These are phyloP conservation scores for Artemisia annua DNA, from an alignment of 129 eudicot genomes.

Conservation along the genomic window DNA sequence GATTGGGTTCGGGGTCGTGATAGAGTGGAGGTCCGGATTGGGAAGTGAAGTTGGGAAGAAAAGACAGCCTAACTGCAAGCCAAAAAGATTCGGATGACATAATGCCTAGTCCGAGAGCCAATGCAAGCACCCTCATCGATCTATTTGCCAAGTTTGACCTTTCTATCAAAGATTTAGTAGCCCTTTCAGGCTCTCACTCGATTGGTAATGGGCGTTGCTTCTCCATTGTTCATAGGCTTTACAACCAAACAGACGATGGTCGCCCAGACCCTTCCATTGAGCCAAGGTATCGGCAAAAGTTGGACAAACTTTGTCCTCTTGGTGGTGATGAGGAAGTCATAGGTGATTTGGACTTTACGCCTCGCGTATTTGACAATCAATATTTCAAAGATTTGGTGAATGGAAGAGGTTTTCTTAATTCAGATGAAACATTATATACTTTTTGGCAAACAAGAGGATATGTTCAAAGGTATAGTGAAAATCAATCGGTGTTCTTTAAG, in stretches of 20 bases:
- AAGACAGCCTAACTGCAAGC: slow-evolving; percentile 86
- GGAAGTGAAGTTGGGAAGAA: slow-evolving; percentile 88
- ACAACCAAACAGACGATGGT: slow-evolving; percentile 85
- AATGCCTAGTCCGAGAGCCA: slow-evolving; percentile 95
- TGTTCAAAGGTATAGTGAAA: slow-evolving; percentile 51
- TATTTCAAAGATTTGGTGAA: slow-evolving; percentile 74
- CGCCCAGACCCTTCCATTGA: slow-evolving; percentile 79
- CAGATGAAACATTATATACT: slow-evolving; percentile 70
- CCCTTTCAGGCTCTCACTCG: slow-evolving; percentile 94
- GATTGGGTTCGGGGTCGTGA: neutral
- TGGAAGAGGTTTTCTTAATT: slow-evolving; percentile 80
- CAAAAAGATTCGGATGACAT: slow-evolving; percentile 75
- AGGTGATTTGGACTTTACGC: slow-evolving; percentile 71
- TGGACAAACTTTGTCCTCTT: slow-evolving; percentile 66
- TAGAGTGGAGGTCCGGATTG: slow-evolving; percentile 95
- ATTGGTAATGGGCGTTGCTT: slow-evolving; percentile 88
- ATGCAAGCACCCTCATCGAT: slow-evolving; percentile 61
- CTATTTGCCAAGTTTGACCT: slow-evolving; percentile 65
- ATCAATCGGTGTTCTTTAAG: slow-evolving; percentile 51
- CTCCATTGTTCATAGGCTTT: slow-evolving; percentile 73
- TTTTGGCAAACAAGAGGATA: slow-evolving; percentile 47
- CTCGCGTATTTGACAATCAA: slow-evolving; percentile 67
- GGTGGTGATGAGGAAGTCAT: slow-evolving; percentile 80
- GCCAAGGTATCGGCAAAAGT: slow-evolving; percentile 53
- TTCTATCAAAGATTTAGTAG: slow-evolving; percentile 72